Base-by-base conservation (phyloP, 2,329 filamentous ascomycete genomes). In the Paracamarosporium sp. region DNA sequence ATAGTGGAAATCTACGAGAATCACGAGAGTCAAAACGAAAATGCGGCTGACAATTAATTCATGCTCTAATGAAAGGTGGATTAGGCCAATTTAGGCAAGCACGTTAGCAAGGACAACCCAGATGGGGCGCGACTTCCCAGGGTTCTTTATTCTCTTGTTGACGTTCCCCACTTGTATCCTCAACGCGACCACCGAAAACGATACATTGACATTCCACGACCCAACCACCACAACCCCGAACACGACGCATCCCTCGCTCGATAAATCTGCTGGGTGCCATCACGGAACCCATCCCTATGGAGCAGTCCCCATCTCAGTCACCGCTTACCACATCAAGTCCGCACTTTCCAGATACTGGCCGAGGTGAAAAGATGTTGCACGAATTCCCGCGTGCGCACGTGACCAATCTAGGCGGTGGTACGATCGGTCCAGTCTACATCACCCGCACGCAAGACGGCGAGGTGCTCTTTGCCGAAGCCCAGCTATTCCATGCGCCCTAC, bases 351-450 rank as follows among this genome's bases (percentile, higher is more conserved):
- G 47, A 40, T 15, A 11, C 35, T 11, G n/a, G 33, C 9, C 33
- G 24, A 5, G 13, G 33, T 28, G 47, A 50, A 30, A 50, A 25
- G 33, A 50, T 50, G 33, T 28, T 38, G 8, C 47, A 50, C 33
- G 31, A 40, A 12, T 62, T 62, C 50, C 55, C 57, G 5, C 15
- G 35, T 13, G 5, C 25, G 9, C 51, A 57, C 31, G 57, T 62
- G 41, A 40, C 47, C 24, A 56, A 56, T 12, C 47, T 62, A 12
- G 60, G 47, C 17, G 30, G 33, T 27, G 57, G 56, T n/a, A 51
- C 40, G 1, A 56, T 62, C n/a, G 60, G 57, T 0, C 51, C 43
- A 9, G 41, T 62, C 12, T 48, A 56, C 35, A n/a, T 60, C 27
- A 36, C 38, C 9, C 33, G 47, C 20, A 33, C 50, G 2, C 12